Evolutionary conservation across 2,329 filamentous ascomycete species (phyloP), one percentile per base, ranked within the genome.

Genomic region (Fusarium nodosum): DNA sequence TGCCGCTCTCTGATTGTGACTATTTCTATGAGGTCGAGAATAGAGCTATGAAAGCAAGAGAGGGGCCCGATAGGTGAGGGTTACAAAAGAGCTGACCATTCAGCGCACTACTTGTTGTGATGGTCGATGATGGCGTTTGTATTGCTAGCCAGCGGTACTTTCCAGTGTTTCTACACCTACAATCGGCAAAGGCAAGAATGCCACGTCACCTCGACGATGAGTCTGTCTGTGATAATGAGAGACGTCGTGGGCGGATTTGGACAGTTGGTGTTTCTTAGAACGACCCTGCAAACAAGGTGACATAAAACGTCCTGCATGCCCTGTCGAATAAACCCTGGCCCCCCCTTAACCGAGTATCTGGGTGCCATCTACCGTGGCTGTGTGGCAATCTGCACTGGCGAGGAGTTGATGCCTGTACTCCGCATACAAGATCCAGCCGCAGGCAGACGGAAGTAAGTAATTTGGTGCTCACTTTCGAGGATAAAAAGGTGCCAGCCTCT

Each of bases 301-400:
- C 60, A 63, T 60, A 56, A 65, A 70, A 68, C 53, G 44, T 65
- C 57, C 56, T 73, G 72, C 72, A 72, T 72, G 64, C 70, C 69
- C 57, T 72, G 65, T 72, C 44, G 55, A 68, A 34, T 56, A 33
- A 57, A 64, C 63, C 72, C 70, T 67, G 64, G 64, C 45, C 54
- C 68, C 62, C 65, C 69, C 66, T 62, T 69, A 73, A 70, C 72
- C 72, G 71, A 74, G 64, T 69, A 68, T 64, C 60, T 73, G 72
- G 72, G 68, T 71, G 55, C 54, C 38, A 65, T 57, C 52, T 54
- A 65, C 52, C 52, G 65, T 74, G 60, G 59, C 60, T 65, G 54
- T 33, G 48, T 65, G 54, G 64, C 64, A 73, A 72, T 64, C 42
- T 60, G 53, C 64, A 64, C 52, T 61, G 45, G 60, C 42, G 59